Percentiles rank a stretch among this genome's conserved stretches.
phyloP scores from a whole-genome alignment of 176 grass and related monocot species.

The Poa pratensis region DNA sequence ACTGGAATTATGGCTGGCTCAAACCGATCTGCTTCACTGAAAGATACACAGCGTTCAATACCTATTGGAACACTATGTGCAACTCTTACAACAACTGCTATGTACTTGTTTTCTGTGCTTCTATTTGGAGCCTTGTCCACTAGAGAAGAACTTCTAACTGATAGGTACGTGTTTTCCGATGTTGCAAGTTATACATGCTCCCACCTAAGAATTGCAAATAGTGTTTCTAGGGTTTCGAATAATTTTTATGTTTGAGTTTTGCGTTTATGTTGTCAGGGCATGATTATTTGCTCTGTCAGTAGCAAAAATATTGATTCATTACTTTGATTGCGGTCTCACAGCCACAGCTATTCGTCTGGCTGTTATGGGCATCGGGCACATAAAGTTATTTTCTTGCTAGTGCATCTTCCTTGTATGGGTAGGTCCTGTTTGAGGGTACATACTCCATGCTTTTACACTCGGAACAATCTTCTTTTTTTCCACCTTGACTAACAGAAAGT shows the following conservation, averaged over 20 bases:
- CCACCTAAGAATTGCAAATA: not conserved
- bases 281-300: too few relatives aligned
- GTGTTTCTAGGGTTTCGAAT: not conserved
- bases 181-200: not conserved
- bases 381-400: not conserved
- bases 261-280: not conserved
- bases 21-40: constrained; percentile 91
- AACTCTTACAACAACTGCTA: constrained; percentile 73
- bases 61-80: constrained; percentile 88
- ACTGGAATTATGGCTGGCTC: constrained; percentile 99
- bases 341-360: not conserved
- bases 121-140: constrained; percentile 87
- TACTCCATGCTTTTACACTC: not conserved
- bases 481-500: constrained; percentile 23
- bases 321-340: not conserved
- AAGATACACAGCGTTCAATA: constrained; percentile 97
- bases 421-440: not conserved
- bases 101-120: constrained; percentile 83
- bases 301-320: too few relatives aligned
- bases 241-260: not conserved
- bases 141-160: constrained; percentile 88
- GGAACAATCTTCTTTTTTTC: constrained; percentile 9
- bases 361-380: not conserved
- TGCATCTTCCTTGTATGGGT: not conserved
- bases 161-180: constrained; percentile 61